These are phyloP conservation scores for Arabidopsis arenosa DNA, from an alignment of 345 rosid species.

Conservation along the genomic window DNA sequence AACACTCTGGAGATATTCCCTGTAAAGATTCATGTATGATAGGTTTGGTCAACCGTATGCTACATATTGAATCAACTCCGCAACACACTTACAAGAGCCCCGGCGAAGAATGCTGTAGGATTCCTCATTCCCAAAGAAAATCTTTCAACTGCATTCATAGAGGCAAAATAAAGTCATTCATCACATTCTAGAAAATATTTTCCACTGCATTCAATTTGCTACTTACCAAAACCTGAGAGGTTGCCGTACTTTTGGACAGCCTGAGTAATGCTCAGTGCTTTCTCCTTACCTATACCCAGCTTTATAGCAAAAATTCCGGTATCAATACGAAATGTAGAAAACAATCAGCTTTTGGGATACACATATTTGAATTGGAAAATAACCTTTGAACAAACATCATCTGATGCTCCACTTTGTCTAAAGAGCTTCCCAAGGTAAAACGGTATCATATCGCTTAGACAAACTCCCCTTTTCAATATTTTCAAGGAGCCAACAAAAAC, in stretches of 20 bases:
- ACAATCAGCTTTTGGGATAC: background rate
- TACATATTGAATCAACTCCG: background rate
- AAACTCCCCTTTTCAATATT: constrained; percentile 74
- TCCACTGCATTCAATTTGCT: constrained; percentile 5
- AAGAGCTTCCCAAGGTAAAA: constrained; percentile 86
- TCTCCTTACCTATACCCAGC: constrained; percentile 82
- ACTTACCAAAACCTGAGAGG: constrained; percentile 81
- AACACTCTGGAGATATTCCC: constrained; percentile 87
- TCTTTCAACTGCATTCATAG: constrained; percentile 71
- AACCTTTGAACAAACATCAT: constrained; percentile 85
- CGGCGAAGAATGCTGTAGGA: constrained; percentile 86
- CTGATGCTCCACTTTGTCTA: constrained; percentile 68
- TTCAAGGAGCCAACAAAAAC: constrained; percentile 26
- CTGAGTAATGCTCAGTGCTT: constrained; percentile 56
- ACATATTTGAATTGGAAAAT: background rate
- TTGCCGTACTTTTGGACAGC: constrained; percentile 76
- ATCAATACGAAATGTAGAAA: background rate
- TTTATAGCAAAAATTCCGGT: constrained; percentile 32
- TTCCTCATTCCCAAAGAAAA: constrained; percentile 85
- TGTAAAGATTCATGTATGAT: constrained; percentile 36
- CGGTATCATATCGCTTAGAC: constrained; percentile 94
- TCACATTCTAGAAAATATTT: background rate
- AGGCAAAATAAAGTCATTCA: background rate
- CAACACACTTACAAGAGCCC: constrained; percentile 64
- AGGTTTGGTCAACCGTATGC: background rate